These are phyloP conservation scores for Camellia granthamiana DNA, from an alignment of 148 eudicot genomes.

Conservation along the genomic window DNA sequence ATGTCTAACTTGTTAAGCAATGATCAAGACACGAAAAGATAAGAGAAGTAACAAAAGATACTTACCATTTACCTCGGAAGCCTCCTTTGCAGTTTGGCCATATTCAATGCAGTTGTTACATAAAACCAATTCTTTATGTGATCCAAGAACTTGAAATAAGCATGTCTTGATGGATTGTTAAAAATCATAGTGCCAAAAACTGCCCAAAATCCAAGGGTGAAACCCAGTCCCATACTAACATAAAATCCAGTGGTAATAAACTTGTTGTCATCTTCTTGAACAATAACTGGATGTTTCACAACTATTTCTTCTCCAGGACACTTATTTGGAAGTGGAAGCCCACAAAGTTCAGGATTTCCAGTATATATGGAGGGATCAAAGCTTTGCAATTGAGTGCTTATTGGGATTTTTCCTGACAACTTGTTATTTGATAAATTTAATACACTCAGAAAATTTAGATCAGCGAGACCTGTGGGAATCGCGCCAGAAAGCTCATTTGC, in stretches of 20 bases:
- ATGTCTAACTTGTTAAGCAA: background rate
- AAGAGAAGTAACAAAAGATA: too few relatives aligned
- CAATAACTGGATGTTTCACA: background rate
- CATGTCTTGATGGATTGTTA: background rate
- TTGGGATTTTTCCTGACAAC: slow-evolving; percentile 27
- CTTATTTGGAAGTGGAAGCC: slow-evolving; percentile 16
- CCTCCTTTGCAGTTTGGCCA: background rate
- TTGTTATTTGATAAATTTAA: slow-evolving; percentile 26
- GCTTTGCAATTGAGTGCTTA: slow-evolving; percentile 25
- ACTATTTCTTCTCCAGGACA: slow-evolving; percentile 19
- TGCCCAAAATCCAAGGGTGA: slow-evolving; percentile 12
- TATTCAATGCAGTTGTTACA: too few relatives aligned
- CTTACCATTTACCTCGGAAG: background rate
- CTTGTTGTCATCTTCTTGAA: background rate
- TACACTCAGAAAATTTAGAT: slow-evolving; percentile 16
- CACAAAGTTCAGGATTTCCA: slow-evolving; percentile 30
- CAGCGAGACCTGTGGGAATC: slow-evolving; percentile 25
- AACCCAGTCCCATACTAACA: background rate
- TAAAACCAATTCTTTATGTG: background rate
- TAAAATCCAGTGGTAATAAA: slow-evolving; percentile 8
- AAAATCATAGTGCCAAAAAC: slow-evolving; percentile 7
- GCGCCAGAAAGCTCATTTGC: slow-evolving; percentile 21
- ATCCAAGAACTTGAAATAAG: background rate
- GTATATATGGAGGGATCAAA: slow-evolving; percentile 17
- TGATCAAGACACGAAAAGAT: background rate